Conservation (phyloP, 208 protist species). For the Trypanosoma cruzi region DNA sequence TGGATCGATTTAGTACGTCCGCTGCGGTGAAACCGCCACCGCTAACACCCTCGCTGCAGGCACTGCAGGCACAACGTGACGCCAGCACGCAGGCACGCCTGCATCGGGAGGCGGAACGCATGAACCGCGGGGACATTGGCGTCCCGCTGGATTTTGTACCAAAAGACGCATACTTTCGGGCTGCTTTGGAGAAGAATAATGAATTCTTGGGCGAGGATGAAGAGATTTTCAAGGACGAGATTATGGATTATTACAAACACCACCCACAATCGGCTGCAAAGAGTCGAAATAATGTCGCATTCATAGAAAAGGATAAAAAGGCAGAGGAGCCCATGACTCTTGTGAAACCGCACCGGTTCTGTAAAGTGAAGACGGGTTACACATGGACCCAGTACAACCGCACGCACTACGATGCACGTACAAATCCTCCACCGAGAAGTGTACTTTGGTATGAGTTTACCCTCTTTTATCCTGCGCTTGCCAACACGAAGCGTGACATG, state of each 20-base stretch:
- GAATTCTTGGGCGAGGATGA: conserved; percentile 80
- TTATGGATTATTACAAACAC: conserved; percentile 82
- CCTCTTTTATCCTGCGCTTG: conserved; percentile 98
- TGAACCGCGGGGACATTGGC: conserved; percentile 31
- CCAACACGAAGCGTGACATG: conserved; percentile 92
- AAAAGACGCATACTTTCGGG: conserved; percentile 69
- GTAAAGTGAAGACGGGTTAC: conserved; percentile 98
- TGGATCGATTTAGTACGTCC: conserved; percentile 49
- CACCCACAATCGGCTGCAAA: conserved; percentile 2
- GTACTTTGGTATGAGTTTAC: conserved; percentile 99
- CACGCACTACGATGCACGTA: conserved; percentile 97
- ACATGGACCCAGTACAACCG: conserved; percentile 99
- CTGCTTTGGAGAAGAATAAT: conserved; percentile 63
- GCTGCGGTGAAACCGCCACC: conserved; percentile 38
- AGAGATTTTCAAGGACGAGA: conserved; percentile 84
- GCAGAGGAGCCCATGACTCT: conserved; percentile 29
- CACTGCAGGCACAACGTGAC: conserved; percentile 38
- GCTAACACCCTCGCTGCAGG: conserved; percentile 59
- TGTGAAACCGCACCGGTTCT: conserved; percentile 98
- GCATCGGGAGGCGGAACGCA: conserved; percentile 15
- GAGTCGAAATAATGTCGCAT: not conserved
- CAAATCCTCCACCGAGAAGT: conserved; percentile 99
- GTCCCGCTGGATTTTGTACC: conserved; percentile 75
- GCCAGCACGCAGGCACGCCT: conserved; percentile 10
- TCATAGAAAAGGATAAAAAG: conserved; percentile 24